Conservation (phyloP, 1,139 yeast species). For the Candida sanyaensis region DNA sequence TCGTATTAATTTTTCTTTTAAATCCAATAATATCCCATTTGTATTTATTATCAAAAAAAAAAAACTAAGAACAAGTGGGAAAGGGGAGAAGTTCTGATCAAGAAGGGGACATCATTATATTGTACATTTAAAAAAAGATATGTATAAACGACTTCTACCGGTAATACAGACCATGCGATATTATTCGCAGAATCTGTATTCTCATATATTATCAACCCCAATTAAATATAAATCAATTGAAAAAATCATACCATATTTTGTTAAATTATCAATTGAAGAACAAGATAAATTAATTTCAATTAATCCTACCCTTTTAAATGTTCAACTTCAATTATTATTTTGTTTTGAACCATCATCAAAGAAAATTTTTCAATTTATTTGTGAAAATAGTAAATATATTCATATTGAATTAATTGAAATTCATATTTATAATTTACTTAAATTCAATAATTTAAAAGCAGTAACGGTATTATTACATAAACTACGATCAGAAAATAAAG, state of each 20-base stretch:
- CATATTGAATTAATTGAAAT: conserved; percentile 20
- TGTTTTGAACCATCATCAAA: background rate
- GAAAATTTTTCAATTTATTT: conserved; percentile 5
- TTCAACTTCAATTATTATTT: conserved; percentile 8
- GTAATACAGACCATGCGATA: conserved; percentile 1
- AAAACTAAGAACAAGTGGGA: no score
- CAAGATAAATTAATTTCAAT: conserved; percentile 4
- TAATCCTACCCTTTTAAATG: conserved; percentile 7
- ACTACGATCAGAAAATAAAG: conserved; percentile 14
- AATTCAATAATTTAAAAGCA: conserved; percentile 18
- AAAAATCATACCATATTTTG: conserved; percentile 3
- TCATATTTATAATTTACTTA: conserved; percentile 21
- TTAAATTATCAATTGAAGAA: conserved; percentile 2
- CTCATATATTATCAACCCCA: background rate
- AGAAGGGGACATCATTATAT: no score
- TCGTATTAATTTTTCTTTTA: no score
- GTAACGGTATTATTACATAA: conserved; percentile 28
- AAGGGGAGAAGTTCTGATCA: no score
- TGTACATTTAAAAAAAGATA: no score
- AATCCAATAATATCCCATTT: no score
- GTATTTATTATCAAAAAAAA: no score
- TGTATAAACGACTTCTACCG: conserved; percentile 7
- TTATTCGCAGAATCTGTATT: background rate
- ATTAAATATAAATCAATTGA: background rate
- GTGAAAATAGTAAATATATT: conserved; percentile 4